A percentile compares a stretch with the other conserved stretches of the same genome.
These are phyloP conservation scores for Aureobasidium sp. DNA, from an alignment of 2,329 filamentous ascomycete genomes.

Conservation along the genomic window DNA sequence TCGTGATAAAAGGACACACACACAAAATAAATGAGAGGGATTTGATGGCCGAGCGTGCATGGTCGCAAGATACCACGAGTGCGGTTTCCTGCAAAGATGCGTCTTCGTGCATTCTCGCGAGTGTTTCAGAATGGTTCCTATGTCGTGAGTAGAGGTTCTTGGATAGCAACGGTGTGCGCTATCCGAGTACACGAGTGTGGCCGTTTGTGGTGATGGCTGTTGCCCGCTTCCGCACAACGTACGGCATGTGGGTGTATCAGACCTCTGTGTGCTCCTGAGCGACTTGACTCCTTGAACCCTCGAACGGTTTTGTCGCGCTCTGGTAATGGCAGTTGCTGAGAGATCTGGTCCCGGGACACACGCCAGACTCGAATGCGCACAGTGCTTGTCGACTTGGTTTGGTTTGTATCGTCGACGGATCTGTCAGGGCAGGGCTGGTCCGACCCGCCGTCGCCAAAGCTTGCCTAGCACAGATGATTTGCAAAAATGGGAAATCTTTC, in stretches of 20 bases:
- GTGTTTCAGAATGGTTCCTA: conserved; percentile 11
- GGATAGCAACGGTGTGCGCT: conserved; percentile 8
- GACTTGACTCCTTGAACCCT: background rate
- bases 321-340: background rate
- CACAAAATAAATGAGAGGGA: background rate
- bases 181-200: background rate
- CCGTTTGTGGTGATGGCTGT: conserved; percentile 11
- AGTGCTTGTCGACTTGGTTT: conserved; percentile 4
- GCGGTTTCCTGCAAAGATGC: background rate
- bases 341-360: background rate
- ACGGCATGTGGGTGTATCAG: background rate
- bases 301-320: background rate
- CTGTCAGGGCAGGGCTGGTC: conserved; percentile 16
- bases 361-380: conserved; percentile 5
- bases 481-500: conserved; percentile 13
- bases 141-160: conserved; percentile 13
- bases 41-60: conserved; percentile 6
- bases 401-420: background rate
- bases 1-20: background rate
- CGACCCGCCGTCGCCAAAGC: conserved; percentile 15
- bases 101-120: conserved; percentile 6
- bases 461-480: conserved; percentile 15
- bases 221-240: conserved; percentile 2
- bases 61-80: background rate
- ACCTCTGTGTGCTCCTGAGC: conserved; percentile 1